Evolutionary conservation across 2,329 filamentous ascomycete genomes (phyloP), one percentile per base, ranked within the genome.

Genomic region (Phialophora chinensis): DNA sequence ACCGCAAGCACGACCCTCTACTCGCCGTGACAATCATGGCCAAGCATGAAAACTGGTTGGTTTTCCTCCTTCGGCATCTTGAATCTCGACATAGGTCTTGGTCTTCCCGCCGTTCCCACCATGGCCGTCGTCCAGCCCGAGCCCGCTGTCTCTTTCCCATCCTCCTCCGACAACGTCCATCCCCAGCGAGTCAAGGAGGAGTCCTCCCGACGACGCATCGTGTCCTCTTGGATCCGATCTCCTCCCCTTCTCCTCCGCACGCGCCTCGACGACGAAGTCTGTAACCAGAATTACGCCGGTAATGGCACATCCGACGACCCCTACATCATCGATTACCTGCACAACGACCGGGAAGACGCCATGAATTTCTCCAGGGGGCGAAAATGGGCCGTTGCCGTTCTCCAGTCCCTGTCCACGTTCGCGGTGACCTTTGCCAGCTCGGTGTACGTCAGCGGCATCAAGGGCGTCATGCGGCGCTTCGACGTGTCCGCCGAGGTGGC

Each of bases 391-490:
- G 50, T 78, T 3, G 77, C 77, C 10, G 77, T 79, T 14, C 44
- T 59, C 20, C 44, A 53, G 33, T 62, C 66, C 1, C 75, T 90
- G 55, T 87, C 85, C 3, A 88, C 87, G 5, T 88, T 89, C 87
- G 83, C 70, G 53, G 78, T 81, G 29, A 83, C 83, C 0, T 84
- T 81, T 78, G 81, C 82, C 4, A 83, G 80, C 62, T 81, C 82
- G 6, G 77, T 84, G 3, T 90, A 88, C 74, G 85, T 86, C 1
- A 81, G 87, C 0, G 88, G 85, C 10, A 86, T 86, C 0, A 23
- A 31, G 0, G 80, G 85, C 71, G 79, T 91, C 2, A 80, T 84
- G 23, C 61, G 74, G 1, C 76, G 84, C 33, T 85, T 84, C 68
- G 69, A 79, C 7, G 79, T 84, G 2, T 77, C 80, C n/a, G 72